phyloP scores from a whole-genome alignment of 2,329 filamentous ascomycete genomes.

The Arthrobotrys sinensis region DNA sequence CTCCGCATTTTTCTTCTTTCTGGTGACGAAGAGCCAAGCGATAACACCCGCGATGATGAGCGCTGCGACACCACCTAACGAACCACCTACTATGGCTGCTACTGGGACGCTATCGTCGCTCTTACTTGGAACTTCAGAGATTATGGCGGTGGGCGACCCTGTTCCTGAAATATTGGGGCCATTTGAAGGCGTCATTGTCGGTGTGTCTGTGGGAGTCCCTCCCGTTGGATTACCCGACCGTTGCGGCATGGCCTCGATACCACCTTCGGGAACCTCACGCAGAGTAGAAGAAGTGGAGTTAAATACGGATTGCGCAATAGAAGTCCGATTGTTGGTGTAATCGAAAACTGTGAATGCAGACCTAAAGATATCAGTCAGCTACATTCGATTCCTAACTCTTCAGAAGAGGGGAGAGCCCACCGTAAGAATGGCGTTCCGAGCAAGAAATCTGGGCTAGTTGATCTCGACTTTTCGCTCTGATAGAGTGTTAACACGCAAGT shows the following conservation, averaged over 20 bases:
- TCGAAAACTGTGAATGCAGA: slow-evolving; percentile 57
- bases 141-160: background rate
- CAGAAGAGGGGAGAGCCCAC: background rate
- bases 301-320: slow-evolving; percentile 38
- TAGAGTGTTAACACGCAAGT: slow-evolving; percentile 51
- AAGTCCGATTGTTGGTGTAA: slow-evolving; percentile 52
- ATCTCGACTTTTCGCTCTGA: slow-evolving; percentile 23
- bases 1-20: slow-evolving; percentile 3
- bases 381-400: background rate
- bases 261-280: slow-evolving; percentile 41
- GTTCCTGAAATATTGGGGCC: background rate
- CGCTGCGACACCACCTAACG: slow-evolving; percentile 32
- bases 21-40: slow-evolving; percentile 20
- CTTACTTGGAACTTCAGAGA: background rate
- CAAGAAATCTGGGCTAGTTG: slow-evolving; percentile 27
- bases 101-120: background rate
- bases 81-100: slow-evolving; percentile 45
- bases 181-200: slow-evolving; percentile 2
- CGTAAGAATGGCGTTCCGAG: slow-evolving; percentile 52
- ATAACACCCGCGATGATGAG: slow-evolving; percentile 18
- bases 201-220: slow-evolving; percentile 8
- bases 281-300: slow-evolving; percentile 49
- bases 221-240: slow-evolving; percentile 10
- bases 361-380: slow-evolving; percentile 9
- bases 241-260: slow-evolving; percentile 37